Conservation (phyloP, 257 asterid species). For the Solanum rostratum region DNA sequence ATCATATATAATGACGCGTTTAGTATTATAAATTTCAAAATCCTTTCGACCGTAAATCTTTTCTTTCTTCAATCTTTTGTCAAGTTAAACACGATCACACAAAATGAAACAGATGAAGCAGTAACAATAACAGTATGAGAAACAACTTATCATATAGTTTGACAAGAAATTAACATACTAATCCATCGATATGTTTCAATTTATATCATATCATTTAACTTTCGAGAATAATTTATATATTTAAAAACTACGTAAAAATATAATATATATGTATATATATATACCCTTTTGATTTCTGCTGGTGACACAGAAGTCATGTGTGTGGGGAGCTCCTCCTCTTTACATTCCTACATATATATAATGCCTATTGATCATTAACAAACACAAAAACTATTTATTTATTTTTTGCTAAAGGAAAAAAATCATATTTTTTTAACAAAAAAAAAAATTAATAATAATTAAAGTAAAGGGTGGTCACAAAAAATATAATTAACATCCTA, state of each 20-base stretch:
- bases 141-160: background rate
- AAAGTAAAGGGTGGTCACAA: background rate
- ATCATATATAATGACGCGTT: background rate
- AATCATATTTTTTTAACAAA: too few species aligned
- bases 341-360: background rate
- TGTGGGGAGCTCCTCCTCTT: background rate
- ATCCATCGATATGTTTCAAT: background rate
- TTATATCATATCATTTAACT: background rate
- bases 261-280: too few species aligned
- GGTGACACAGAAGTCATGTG: constrained; percentile 13
- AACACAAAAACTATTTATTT: background rate
- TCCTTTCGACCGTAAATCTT: background rate
- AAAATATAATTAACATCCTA: background rate
- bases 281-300: constrained; percentile 13
- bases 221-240: background rate
- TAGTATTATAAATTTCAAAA: background rate
- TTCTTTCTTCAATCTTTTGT: background rate
- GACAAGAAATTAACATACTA: background rate
- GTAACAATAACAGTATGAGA: background rate
- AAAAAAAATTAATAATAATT: too few species aligned
- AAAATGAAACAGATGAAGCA: background rate
- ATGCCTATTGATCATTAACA: background rate
- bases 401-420: too few species aligned
- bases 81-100: background rate
- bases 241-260: background rate